phyloP scores from a whole-genome alignment of 225 moss, liverwort and hornwort genomes.

The Pseudisothecium myosuroides region DNA sequence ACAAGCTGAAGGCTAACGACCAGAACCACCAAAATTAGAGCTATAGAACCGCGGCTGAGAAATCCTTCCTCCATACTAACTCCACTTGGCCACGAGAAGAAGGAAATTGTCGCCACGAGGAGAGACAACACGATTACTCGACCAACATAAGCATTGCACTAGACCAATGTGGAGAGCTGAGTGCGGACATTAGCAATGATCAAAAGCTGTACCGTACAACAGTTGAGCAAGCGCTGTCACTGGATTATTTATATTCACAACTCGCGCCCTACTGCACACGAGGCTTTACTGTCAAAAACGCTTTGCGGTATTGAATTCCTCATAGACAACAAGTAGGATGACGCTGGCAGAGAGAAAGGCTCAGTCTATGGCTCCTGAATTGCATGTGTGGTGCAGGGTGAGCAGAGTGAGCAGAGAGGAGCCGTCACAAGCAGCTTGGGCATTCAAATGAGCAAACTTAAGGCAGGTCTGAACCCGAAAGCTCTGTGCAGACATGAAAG shows the following conservation, averaged over 20 bases:
- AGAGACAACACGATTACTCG: not conserved
- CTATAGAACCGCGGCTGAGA: not conserved
- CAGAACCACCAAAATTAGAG: not conserved
- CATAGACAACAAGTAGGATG: not conserved
- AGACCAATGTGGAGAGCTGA: not conserved
- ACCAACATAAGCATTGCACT: not conserved
- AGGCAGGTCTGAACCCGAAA: slow-evolving; percentile 3
- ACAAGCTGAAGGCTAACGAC: not conserved
- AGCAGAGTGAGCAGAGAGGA: not conserved
- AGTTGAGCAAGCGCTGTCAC: slow-evolving; percentile 1
- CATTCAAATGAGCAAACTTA: slow-evolving; percentile 10
- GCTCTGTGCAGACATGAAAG: slow-evolving; percentile 17
- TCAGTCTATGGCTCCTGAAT: not conserved
- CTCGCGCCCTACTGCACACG: not conserved
- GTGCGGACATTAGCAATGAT: not conserved
- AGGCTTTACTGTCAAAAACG: not conserved
- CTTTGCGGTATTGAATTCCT: not conserved
- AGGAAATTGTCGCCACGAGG: not conserved
- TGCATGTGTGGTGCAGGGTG: slow-evolving; percentile 4
- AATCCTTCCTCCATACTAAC: not conserved
- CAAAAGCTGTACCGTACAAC: not conserved
- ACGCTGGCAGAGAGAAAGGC: not conserved
- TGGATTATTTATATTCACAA: not conserved
- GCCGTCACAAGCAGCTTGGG: slow-evolving; percentile 26
- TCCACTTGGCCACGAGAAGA: not conserved